These are phyloP conservation scores for Pseudogymnoascus sp. DNA, from an alignment of 2,329 filamentous ascomycete genomes.

Conservation along the genomic window DNA sequence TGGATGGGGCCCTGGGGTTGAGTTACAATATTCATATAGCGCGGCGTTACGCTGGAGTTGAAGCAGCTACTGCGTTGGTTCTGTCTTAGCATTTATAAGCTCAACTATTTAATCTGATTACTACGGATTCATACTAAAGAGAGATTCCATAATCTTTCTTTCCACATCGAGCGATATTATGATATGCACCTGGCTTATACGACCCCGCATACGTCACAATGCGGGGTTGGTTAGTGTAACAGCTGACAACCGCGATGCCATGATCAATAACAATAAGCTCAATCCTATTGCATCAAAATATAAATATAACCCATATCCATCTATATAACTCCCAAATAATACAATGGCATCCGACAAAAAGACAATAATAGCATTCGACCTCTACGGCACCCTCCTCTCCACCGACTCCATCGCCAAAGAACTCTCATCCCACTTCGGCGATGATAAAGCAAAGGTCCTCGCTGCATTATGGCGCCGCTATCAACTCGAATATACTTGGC, in stretches of 20 bases:
- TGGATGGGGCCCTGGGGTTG: background rate
- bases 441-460: constrained; percentile 49
- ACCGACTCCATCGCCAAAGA: constrained; percentile 60
- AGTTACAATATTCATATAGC: background rate
- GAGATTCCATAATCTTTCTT: background rate
- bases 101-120: background rate
- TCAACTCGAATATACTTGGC: constrained; percentile 73
- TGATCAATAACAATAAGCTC: background rate
- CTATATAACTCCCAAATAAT: constrained; percentile 24
- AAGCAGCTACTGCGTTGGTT: background rate
- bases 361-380: constrained; percentile 60
- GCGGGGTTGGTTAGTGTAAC: background rate
- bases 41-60: background rate
- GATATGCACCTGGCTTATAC: background rate
- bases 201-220: constrained; percentile 2
- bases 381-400: constrained; percentile 68
- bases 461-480: constrained; percentile 58
- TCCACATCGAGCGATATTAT: background rate
- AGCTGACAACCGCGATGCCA: background rate
- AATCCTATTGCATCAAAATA: background rate
- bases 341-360: constrained; percentile 27
- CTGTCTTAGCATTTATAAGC: background rate
- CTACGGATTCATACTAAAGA: background rate
- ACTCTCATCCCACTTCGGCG: constrained; percentile 49
- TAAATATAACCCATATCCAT: constrained; percentile 14